Evolutionary conservation across 139 green algal species (phyloP), one percentile per base, ranked within the genome.

Genomic region (Pedinophyceae sp.): DNA sequence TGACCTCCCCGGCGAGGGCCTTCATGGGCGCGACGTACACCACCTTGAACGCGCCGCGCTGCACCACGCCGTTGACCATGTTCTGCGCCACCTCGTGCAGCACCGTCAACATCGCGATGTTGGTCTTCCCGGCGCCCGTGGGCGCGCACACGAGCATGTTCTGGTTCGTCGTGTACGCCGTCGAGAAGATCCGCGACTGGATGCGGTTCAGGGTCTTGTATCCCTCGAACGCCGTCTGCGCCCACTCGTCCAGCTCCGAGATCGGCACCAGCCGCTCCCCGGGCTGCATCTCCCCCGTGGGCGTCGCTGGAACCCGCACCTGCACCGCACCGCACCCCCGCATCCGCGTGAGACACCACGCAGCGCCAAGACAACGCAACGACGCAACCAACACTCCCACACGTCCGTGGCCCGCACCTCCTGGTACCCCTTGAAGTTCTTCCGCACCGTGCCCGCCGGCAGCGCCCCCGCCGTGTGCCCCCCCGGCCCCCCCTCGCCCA

Each of bases 21-120:
- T 98, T 98, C 90, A 98, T 98, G 48, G 90, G 90, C 4, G 90
- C 90, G 23, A 98, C 86, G 53, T 98, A 98, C 7, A 98, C 86
- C 18, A 98, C 76, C 70, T 88, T 84, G 65, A 88, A 91, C 28
- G 68, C 70, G 1, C 52, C 59, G 19, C 65, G 65, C 51, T 81
- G 68, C 4, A 94, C 80, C 27, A 84, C 62, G 7, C 78, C 79
- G 34, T 82, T 54, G 6, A 53, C 45, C 69, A 89, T 87, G 74
- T 95, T 72, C 54, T 57, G 39, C 7, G 61, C 60, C 55, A 87
- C 63, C 74, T 96, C 88, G 3, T 82, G 75, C 60, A 98, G 76
- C 52, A 97, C 77, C 1, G 78, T 48, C 23, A 96, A 81, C 90
- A 98, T 98, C n/a, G 90, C 90, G 55, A 98, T 97, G 76, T 98